phyloP scores from a whole-genome alignment of 768 basidiomycete species.

The Tylopilus plumbeoviolaceoides region DNA sequence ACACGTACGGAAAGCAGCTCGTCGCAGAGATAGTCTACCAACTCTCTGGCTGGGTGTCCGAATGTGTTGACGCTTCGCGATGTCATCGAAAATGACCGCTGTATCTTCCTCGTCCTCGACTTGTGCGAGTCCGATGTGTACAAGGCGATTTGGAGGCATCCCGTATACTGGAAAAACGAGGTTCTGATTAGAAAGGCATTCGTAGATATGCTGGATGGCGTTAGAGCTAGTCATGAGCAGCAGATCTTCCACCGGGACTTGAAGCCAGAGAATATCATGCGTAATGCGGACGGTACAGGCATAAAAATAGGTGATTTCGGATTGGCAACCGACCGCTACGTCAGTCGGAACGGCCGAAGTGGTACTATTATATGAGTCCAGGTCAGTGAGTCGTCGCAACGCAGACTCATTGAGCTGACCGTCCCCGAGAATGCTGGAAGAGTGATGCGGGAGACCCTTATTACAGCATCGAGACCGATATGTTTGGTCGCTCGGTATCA shows the following conservation, averaged over 20 bases:
- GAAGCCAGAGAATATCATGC: background rate
- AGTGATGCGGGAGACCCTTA: slow-evolving; percentile 30
- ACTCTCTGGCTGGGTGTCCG: background rate
- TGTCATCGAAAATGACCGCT: background rate
- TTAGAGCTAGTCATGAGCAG: background rate
- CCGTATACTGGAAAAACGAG: too few species aligned
- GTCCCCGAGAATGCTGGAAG: slow-evolving; percentile 48
- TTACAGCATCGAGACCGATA: slow-evolving; percentile 38
- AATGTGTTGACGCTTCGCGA: background rate
- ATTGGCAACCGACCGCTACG: too few species aligned
- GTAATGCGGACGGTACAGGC: too few species aligned
- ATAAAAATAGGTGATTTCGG: too few species aligned
- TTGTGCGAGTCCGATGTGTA: background rate
- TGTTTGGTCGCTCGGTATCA: slow-evolving; percentile 71
- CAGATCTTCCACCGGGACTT: background rate
- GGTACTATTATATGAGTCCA: background rate
- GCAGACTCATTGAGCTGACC: background rate
- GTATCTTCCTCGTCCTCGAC: background rate
- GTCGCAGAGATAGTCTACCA: background rate
- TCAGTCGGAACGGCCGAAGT: too few species aligned
- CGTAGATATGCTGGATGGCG: background rate
- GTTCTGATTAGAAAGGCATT: background rate
- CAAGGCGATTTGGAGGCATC: background rate
- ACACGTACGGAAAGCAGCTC: background rate
- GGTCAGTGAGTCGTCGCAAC: background rate